A percentile compares a stretch with the other conserved stretches of the same genome.
These are phyloP conservation scores for Sclerotinia nivalis DNA, from an alignment of 2,329 filamentous ascomycete species.

Conservation along the genomic window DNA sequence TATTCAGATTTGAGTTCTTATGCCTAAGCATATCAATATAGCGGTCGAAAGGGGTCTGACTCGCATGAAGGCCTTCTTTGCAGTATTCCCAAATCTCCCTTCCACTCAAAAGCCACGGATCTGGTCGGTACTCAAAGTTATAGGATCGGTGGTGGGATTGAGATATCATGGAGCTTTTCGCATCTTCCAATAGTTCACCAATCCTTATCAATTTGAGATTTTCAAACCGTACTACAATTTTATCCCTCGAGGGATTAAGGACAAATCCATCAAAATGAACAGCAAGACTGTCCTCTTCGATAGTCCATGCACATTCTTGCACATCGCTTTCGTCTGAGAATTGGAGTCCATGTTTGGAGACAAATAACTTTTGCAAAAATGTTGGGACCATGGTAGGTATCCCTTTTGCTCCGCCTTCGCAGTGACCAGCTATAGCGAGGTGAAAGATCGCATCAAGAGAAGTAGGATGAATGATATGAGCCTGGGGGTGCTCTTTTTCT, in stretches of 20 bases:
- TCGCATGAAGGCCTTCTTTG: not conserved
- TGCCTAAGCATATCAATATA: no score
- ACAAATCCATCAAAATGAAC: not conserved
- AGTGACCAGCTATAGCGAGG: not conserved
- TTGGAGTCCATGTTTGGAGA: not conserved
- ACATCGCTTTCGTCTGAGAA: not conserved
- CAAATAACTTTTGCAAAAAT: not conserved
- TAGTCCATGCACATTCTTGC: not conserved
- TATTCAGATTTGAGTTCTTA: no score
- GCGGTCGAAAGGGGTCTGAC: no score
- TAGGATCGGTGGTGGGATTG: not conserved
- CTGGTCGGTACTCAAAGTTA: slow-evolving; percentile 10
- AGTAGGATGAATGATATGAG: slow-evolving; percentile 56
- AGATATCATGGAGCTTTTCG: no score
- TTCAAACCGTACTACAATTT: not conserved
- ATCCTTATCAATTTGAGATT: not conserved
- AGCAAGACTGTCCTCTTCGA: not conserved
- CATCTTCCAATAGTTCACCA: not conserved
- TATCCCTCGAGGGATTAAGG: not conserved
- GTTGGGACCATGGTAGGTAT: not conserved
- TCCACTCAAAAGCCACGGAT: slow-evolving; percentile 15
- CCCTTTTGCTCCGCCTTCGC: not conserved
- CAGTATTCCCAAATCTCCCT: not conserved
- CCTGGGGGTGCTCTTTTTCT: slow-evolving; percentile 40
- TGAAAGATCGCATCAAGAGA: slow-evolving; percentile 48